Base-by-base conservation (phyloP, 352 stramenopile genomes). In the Globisporangium sylvaticum region DNA sequence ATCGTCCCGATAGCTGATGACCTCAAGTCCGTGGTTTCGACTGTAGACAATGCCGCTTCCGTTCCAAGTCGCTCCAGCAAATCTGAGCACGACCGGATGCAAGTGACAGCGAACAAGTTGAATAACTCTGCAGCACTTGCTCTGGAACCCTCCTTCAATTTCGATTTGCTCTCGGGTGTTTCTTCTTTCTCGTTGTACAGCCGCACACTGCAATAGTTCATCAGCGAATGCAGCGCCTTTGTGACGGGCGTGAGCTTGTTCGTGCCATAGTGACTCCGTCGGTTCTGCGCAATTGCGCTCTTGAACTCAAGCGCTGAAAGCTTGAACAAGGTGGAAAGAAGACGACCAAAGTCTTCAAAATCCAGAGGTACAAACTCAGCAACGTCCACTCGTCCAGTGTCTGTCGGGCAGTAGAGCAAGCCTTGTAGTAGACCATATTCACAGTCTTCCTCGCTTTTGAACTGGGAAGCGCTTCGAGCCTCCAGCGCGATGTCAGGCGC, bases 131-230 rank as follows among this genome's bases (percentile, higher is more conserved):
- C 27, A 14, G 65, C 22, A n/a, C 63, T 69, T 34, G 58, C 54
- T 22, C 52, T 58, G 24, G 37, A 29, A 15, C 53, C 46, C 14
- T 66, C 66, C 25, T 66, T 67, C 37, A 39, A 18, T 27, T 58
- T 71, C n/a, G 39, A 18, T 37, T 71, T 62, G 39, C 10, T 48
- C 42, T 71, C 58, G 8, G 74, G n/a, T 31, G 72, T 52, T 24
- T 60, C 58, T 34, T 71, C 71, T 14, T 65, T 58, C 5, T 81
- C 71, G 22, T 66, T 74, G 62, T 83, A 78, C 34, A 86, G 64
- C 32, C 74, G 69, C 4, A 78, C 66, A 56, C 73, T 76, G 48
- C 69, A 83, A 68, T 81, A 79, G 42, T 86, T 86, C 73, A 84
- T 71, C 34, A 84, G 48, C 10, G 62, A 78, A 46, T 84, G 78